Evolutionary conservation across 257 asterid genomes (phyloP).

Genomic region (Nicotiana tomentosiformis): DNA sequence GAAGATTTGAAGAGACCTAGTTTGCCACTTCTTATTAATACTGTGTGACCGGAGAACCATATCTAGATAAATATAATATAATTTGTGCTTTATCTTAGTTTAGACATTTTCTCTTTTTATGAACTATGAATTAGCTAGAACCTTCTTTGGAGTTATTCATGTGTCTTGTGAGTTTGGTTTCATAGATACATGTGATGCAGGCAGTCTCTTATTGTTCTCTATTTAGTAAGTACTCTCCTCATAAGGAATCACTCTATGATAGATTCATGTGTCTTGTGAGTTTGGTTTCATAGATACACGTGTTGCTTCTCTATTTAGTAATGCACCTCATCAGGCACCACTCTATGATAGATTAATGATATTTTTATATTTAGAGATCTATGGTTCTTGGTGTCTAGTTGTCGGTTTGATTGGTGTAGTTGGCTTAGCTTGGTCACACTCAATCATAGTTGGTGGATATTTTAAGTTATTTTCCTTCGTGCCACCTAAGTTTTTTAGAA

Average conservation of each 20-base stretch:
- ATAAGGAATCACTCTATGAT: neutral
- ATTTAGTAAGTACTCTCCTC: neutral
- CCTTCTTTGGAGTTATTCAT: neutral
- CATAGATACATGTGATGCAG: neutral
- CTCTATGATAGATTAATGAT: neutral
- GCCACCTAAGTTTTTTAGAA: neutral
- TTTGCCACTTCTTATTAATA: constrained; percentile 9
- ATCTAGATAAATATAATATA: constrained; percentile 4
- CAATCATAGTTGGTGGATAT: neutral
- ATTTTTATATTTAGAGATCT: neutral
- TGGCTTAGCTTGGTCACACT: neutral
- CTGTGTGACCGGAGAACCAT: constrained; percentile 20
- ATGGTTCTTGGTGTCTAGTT: neutral
- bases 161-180: constrained; percentile 1
- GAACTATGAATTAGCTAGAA: constrained; percentile 9
- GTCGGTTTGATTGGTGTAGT: neutral
- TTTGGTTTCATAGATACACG: neutral
- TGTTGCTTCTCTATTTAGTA: neutral
- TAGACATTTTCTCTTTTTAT: neutral
- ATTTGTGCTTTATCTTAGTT: constrained; percentile 11
- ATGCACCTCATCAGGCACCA: neutral
- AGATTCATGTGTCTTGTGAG: neutral
- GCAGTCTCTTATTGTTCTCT: neutral
- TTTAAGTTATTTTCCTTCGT: neutral
- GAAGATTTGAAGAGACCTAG: constrained; percentile 52